These are phyloP conservation scores for Medicago arabica DNA, from an alignment of 306 rosid species.

Conservation along the genomic window DNA sequence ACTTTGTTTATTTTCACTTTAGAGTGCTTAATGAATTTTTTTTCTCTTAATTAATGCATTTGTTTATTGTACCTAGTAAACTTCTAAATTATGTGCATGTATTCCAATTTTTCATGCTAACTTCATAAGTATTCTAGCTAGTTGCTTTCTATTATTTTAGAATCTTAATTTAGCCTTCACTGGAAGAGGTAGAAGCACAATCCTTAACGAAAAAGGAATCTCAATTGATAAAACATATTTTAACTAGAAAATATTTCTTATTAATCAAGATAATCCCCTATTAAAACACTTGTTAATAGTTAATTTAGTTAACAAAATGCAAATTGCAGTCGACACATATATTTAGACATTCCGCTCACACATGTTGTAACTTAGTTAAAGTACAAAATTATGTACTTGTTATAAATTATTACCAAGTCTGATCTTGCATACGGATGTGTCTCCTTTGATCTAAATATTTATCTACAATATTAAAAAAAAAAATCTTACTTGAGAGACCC, in stretches of 20 bases:
- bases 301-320: slow-evolving; percentile 25
- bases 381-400: too few relatives aligned
- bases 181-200: slow-evolving; percentile 23
- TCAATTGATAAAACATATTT: not conserved
- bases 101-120: slow-evolving; percentile 26
- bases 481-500: slow-evolving; percentile 3
- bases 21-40: too few relatives aligned
- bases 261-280: slow-evolving; percentile 13
- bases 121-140: slow-evolving; percentile 19
- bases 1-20: too few relatives aligned
- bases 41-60: too few relatives aligned
- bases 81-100: slow-evolving; percentile 1
- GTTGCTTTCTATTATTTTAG: not conserved
- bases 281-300: slow-evolving; percentile 9
- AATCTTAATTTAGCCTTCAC: slow-evolving; percentile 27
- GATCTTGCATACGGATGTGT: not conserved
- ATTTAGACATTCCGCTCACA: not conserved
- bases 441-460: not conserved
- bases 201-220: slow-evolving; percentile 23
- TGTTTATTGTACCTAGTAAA: too few relatives aligned
- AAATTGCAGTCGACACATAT: not conserved
- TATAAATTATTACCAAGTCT: not conserved
- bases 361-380: not conserved
- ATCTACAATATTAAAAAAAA: not conserved
- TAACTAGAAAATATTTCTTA: not conserved